phyloP scores from a whole-genome alignment of 768 basidiomycete genomes.

The Thelephora aurantiotincta region DNA sequence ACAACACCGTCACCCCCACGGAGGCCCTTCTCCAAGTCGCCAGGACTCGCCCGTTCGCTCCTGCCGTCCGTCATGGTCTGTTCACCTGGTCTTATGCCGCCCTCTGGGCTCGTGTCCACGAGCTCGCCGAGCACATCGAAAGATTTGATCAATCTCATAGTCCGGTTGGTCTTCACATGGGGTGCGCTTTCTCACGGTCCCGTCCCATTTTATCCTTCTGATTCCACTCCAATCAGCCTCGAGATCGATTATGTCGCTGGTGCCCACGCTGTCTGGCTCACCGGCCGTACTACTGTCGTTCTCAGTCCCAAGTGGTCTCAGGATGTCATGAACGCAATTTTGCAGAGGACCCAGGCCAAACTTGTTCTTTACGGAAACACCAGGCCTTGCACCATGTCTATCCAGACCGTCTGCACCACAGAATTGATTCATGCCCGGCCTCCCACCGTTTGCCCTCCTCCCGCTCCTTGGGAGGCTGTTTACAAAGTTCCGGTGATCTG shows the following conservation, averaged over 20 bases:
- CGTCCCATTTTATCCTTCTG: neutral
- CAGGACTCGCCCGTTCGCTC: slow-evolving; percentile 12
- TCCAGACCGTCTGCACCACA: slow-evolving; percentile 10
- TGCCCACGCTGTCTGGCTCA: slow-evolving; percentile 18
- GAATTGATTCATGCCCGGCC: slow-evolving; percentile 6
- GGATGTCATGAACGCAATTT: slow-evolving; percentile 14
- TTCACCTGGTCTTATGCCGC: slow-evolving; percentile 18
- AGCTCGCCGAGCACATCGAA: slow-evolving; percentile 12
- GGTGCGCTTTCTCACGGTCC: slow-evolving; percentile 5
- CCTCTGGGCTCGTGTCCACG: slow-evolving; percentile 17
- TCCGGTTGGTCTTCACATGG: slow-evolving; percentile 16
- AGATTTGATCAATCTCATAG: slow-evolving; percentile 8
- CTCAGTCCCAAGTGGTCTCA: slow-evolving; percentile 18
- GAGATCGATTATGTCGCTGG: slow-evolving; percentile 17
- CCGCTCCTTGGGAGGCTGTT: slow-evolving; percentile 11
- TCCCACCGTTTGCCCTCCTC: slow-evolving; percentile 6
- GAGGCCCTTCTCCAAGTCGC: slow-evolving; percentile 18
- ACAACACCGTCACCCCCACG: slow-evolving; percentile 13
- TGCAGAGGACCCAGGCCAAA: slow-evolving; percentile 11
- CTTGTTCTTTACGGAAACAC: slow-evolving; percentile 13
- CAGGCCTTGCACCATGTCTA: slow-evolving; percentile 6
- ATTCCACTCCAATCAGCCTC: slow-evolving; percentile 7
- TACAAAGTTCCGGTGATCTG: slow-evolving; percentile 12
- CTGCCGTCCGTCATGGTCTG: slow-evolving; percentile 11
- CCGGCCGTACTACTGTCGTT: slow-evolving; percentile 14